Evolutionary conservation across 1,284 basidiomycete species (phyloP), one percentile per base, ranked within the genome.

Genomic region (Wallemia ichthyophaga): DNA sequence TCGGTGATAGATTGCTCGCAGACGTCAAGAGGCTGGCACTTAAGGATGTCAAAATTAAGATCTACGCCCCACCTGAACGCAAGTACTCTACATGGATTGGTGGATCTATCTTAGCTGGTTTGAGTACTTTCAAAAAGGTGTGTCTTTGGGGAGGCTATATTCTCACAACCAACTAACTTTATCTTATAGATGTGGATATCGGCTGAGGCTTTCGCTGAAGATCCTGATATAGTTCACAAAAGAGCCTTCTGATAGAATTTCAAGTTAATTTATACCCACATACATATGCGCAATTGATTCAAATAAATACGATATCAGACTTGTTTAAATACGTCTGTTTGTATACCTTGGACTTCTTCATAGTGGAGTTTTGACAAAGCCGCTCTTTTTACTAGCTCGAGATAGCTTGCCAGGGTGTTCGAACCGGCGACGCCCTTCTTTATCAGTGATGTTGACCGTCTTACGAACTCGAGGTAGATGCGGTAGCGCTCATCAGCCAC

Each of bases 51-150:
- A 96, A 96, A 75, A 89, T 99, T 72, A 95, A 95, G 74, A 98
- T 99, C 66, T 95, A 88, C 65, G 94, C 94, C 15, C 94, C 94
- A 27, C 94, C 94, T n/a, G 94, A 99, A 71, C 81, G 94, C 63
- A 99, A 98, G 73, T 99, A 98, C 71, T 91, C 89, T 21, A 98
- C 92, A 25, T 99, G 94, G 94, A 98, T 99, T 65, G 94, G 94
- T 59, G 92, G 92, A 2, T 89, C 85, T 61, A 94, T 94, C 67
- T 72, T 96, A 59, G 92, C 92, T 56, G 91, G 92, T 37, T 72
- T 98, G 61, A 91, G 81, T 65, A 95, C 94, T 23, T 98, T 98
- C 75, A 96, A 91, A 73, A 94, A 94, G 82, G 91, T 85, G 32
- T n/a, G n/a, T n/a, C n/a, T n/a, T n/a, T n/a, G n/a, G n/a, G n/a